A percentile compares a stretch with the other conserved stretches of the same genome.
phyloP scores from a whole-genome alignment of 495 filamentous ascomycete species.

The Aspergillus olivimuriae region DNA sequence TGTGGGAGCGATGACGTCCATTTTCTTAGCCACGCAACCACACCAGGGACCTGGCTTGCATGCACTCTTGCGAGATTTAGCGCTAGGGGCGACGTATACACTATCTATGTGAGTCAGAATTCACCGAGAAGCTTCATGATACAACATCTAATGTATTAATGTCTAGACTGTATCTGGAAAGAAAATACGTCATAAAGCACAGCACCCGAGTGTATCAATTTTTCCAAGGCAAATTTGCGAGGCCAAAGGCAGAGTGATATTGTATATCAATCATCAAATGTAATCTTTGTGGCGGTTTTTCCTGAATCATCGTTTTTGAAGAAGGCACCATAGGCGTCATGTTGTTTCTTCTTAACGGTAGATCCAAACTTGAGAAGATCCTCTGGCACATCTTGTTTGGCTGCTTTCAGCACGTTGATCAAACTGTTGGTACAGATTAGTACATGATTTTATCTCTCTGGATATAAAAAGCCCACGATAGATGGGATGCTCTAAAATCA shows the following conservation, averaged over 20 bases:
- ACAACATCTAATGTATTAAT: too few relatives aligned
- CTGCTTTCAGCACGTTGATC: constrained; percentile 86
- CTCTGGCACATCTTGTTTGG: constrained; percentile 83
- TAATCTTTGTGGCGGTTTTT: constrained; percentile 87
- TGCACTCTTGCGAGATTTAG: constrained; percentile 46
- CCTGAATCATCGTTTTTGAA: constrained; percentile 72
- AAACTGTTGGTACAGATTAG: constrained; percentile 40
- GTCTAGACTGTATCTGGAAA: constrained; percentile 53
- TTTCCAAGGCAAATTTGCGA: constrained; percentile 15
- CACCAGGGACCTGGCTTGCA: constrained; percentile 22
- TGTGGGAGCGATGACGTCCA: constrained; percentile 25
- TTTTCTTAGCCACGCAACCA: constrained; percentile 21
- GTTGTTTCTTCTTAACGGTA: constrained; percentile 98
- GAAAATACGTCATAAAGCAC: constrained; percentile 46
- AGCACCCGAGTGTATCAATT: constrained; percentile 34
- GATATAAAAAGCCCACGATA: background rate
- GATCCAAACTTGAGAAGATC: constrained; percentile 87
- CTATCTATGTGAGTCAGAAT: too few relatives aligned
- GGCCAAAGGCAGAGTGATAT: constrained; percentile 14
- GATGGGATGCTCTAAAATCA: too few relatives aligned
- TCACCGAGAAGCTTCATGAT: too few relatives aligned
- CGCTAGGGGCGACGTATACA: constrained; percentile 46
- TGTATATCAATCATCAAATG: constrained; percentile 64
- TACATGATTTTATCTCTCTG: too few relatives aligned
- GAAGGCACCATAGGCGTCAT: constrained; percentile 88